Evolutionary conservation across 2,329 filamentous ascomycete genomes (phyloP).

Genomic region (Zasmidium cellare): DNA sequence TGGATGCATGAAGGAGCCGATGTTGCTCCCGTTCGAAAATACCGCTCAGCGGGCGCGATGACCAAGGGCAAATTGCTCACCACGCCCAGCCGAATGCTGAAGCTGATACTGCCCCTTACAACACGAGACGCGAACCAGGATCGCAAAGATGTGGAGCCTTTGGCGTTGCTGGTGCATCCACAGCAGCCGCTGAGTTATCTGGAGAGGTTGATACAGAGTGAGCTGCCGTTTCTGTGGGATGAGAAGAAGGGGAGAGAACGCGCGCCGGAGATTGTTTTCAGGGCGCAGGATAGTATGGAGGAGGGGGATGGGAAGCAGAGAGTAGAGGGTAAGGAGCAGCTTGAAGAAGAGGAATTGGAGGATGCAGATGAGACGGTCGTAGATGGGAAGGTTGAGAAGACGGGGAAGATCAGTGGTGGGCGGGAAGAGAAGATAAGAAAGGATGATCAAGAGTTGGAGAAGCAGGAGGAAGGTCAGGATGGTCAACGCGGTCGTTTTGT

Average conservation of each 20-base stretch:
- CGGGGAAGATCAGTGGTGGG: slow-evolving; percentile 40
- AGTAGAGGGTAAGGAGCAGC: slow-evolving; percentile 39
- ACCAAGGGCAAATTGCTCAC: slow-evolving; percentile 75
- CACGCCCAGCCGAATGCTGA: slow-evolving; percentile 76
- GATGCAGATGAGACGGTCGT: slow-evolving; percentile 52
- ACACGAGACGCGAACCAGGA: slow-evolving; percentile 60
- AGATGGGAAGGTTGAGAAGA: slow-evolving; percentile 50
- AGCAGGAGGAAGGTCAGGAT: slow-evolving; percentile 30
- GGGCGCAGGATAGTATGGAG: slow-evolving; percentile 72
- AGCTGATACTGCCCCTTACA: slow-evolving; percentile 74
- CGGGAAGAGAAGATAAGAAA: slow-evolving; percentile 28
- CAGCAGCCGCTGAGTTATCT: slow-evolving; percentile 90
- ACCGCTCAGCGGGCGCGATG: slow-evolving; percentile 59
- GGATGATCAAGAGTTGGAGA: slow-evolving; percentile 44
- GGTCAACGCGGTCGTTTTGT: slow-evolving; percentile 66
- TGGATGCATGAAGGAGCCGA: slow-evolving; percentile 67
- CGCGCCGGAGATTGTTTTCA: slow-evolving; percentile 73
- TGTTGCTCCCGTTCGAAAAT: slow-evolving; percentile 54
- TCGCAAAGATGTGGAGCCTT: slow-evolving; percentile 73
- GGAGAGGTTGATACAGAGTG: slow-evolving; percentile 83
- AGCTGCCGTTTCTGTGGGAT: slow-evolving; percentile 63
- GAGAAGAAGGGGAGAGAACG: slow-evolving; percentile 64
- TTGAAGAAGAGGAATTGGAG: slow-evolving; percentile 45
- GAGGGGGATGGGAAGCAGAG: slow-evolving; percentile 47
- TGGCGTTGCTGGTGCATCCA: slow-evolving; percentile 82